Evolutionary conservation across 495 filamentous ascomycete species (phyloP), one percentile per base, ranked within the genome.

Genomic region (Corynascus novoguineensis): DNA sequence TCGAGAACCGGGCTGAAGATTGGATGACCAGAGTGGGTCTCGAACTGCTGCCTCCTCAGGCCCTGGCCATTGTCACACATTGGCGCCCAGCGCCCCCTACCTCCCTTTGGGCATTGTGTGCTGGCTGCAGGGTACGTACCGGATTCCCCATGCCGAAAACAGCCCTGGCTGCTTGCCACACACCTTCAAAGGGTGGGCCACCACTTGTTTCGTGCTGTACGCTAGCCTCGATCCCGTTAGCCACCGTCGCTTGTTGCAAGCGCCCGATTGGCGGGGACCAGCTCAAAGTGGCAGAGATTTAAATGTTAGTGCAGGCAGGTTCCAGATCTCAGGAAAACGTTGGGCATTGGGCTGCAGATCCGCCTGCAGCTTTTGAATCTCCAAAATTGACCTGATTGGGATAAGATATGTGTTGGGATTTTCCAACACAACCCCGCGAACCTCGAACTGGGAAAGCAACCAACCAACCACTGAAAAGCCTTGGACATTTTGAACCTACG

Each of bases 21-120:
- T 68, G 68, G 65, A 68, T 55, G 57, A 53, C 55, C 14, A 28
- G 55, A 24, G 57, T 64, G 68, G 64, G 64, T 67, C 68, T 70
- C 63, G 63, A 70, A 70, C 61, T 64, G 56, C 58, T 58, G 34
- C 49, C 49, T 11, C 14, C 37, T 21, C 56, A 7, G 56, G n/a
- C 45, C 34, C 50, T 38, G 25, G 31, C 15, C 31, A 6, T n/a
- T 38, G 35, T 38, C 35, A 38, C 35, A 38, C 35, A n/a, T n/a
- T 15, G 17, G 37, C 45, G 25, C 7, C 17, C 24, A 29, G 1
- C 9, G 41, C 4, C 7, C 45, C 42, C 9, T 31, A n/a, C 41
- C 11, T 11, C 27, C 22, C 41, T 24, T 25, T 17, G 8, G 5
- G 8, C 24, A 1, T 9, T 7, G 1, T 38, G 37, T 41, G 5